Evolutionary conservation across 805 yeast species (phyloP).

Genomic region (Ogataea corticis): DNA sequence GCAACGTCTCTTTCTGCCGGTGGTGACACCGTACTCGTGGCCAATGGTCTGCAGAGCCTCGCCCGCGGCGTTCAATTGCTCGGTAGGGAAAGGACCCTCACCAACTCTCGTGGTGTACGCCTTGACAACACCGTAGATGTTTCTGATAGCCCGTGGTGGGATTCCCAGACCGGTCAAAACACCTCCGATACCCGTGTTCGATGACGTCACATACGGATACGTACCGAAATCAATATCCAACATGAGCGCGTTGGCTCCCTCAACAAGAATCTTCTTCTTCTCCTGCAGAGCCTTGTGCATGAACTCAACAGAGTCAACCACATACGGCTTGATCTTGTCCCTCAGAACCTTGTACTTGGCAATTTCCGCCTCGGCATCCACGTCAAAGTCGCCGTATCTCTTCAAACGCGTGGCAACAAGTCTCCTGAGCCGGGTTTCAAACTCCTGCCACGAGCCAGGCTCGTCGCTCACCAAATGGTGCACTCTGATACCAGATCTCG

Average conservation of each 20-base stretch:
- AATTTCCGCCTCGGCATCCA: constrained; percentile 79
- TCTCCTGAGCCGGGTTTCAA: constrained; percentile 73
- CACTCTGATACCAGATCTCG: constrained; percentile 94
- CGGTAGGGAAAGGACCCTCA: constrained; percentile 99
- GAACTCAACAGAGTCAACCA: constrained; percentile 86
- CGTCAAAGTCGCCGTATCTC: constrained; percentile 92
- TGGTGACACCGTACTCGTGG: constrained; percentile 96
- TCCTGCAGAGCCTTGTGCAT: constrained; percentile 73
- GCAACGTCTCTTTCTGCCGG: constrained; percentile 98
- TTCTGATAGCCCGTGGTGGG: constrained; percentile 82
- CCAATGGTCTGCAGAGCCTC: constrained; percentile 88
- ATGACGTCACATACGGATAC: constrained; percentile 95
- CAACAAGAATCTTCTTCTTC: constrained; percentile 86
- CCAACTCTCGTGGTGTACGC: constrained; percentile 99
- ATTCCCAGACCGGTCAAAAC: constrained; percentile 95
- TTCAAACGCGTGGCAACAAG: constrained; percentile 77
- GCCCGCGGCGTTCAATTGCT: constrained; percentile 86
- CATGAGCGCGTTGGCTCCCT: constrained; percentile 98
- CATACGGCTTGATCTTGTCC: constrained; percentile 80
- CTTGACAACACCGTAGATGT: constrained; percentile 93
- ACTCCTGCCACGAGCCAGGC: constrained; percentile 91
- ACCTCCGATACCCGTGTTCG: constrained; percentile 96
- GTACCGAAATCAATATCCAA: constrained; percentile 97
- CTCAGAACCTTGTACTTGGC: constrained; percentile 73
- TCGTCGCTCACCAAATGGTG: constrained; percentile 92